Conservation (phyloP, 352 stramenopile genomes). For the Pythium diclinum region DNA sequence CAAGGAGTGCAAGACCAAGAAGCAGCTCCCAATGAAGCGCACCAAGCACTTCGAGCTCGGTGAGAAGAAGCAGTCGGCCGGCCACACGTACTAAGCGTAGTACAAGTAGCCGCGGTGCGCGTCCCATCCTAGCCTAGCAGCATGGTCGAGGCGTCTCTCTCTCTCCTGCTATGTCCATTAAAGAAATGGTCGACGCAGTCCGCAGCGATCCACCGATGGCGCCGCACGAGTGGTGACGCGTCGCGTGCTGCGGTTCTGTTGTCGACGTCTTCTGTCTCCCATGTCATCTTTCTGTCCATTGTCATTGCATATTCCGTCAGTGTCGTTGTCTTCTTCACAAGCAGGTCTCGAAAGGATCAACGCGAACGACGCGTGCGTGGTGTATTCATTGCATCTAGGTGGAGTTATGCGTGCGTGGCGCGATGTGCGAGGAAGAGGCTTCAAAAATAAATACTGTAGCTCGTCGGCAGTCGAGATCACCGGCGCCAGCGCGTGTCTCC, state of each 20-base stretch:
- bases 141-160: constrained; percentile 30
- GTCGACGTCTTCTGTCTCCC: constrained; percentile 24
- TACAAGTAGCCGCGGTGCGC: constrained; percentile 7
- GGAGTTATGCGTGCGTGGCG: not conserved
- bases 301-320: not conserved
- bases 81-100: constrained; percentile 95
- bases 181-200: constrained; percentile 30
- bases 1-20: constrained; percentile 99
- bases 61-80: constrained; percentile 98
- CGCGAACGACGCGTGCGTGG: not conserved
- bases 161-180: constrained; percentile 37
- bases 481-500: not conserved
- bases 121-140: constrained; percentile 16
- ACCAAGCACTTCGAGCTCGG: constrained; percentile 99
- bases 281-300: not conserved
- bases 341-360: not conserved
- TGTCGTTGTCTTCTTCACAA: not conserved
- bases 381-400: not conserved
- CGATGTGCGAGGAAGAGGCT: not conserved
- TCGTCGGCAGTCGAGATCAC: not conserved
- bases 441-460: not conserved
- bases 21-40: constrained; percentile 98
- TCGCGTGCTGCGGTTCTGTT: constrained; percentile 16
- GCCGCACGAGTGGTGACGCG: constrained; percentile 8
- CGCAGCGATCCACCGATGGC: constrained; percentile 15